Evolutionary conservation across 1,139 yeast species (phyloP).

Genomic region (Zygosaccharomyces sapae): DNA sequence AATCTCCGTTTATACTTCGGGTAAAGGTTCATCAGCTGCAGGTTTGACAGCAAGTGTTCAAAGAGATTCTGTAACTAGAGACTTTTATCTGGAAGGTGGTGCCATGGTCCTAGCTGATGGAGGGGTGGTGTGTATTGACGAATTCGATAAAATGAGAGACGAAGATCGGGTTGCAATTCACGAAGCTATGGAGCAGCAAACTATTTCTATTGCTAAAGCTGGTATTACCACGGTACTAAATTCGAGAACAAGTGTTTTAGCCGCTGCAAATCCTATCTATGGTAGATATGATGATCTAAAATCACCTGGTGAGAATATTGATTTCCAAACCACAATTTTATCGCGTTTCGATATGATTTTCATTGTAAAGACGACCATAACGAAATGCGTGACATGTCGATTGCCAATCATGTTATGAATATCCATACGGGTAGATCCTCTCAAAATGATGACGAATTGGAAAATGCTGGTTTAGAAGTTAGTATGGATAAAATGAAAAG

Average conservation of each 20-base stretch:
- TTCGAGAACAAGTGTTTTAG: conserved; percentile 91
- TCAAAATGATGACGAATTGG: conserved; percentile 56
- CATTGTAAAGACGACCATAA: conserved; percentile 92
- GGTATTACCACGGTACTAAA: conserved; percentile 95
- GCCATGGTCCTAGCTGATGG: conserved; percentile 99
- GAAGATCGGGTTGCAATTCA: conserved; percentile 98
- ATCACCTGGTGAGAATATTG: conserved; percentile 96
- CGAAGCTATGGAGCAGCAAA: conserved; percentile 99
- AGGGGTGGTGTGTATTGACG: conserved; percentile 99
- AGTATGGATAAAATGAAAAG: conserved; percentile 88
- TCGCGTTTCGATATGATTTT: conserved; percentile 99
- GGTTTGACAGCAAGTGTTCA: conserved; percentile 98
- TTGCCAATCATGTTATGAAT: conserved; percentile 93
- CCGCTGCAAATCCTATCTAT: conserved; percentile 96
- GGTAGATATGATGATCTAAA: conserved; percentile 96
- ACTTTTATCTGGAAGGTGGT: conserved; percentile 96
- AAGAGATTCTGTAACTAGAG: conserved; percentile 81
- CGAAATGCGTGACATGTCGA: conserved; percentile 75
- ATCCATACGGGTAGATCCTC: conserved; percentile 73
- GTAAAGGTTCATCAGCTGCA: conserved; percentile 99
- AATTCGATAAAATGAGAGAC: conserved; percentile 98
- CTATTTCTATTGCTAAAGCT: conserved; percentile 98
- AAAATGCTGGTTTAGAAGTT: conserved; percentile 49
- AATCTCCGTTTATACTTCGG: conserved; percentile 92
- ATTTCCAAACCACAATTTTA: conserved; percentile 92